These are phyloP conservation scores for Luzula sylvatica DNA, from an alignment of 176 grass and related monocot genomes.

Conservation along the genomic window DNA sequence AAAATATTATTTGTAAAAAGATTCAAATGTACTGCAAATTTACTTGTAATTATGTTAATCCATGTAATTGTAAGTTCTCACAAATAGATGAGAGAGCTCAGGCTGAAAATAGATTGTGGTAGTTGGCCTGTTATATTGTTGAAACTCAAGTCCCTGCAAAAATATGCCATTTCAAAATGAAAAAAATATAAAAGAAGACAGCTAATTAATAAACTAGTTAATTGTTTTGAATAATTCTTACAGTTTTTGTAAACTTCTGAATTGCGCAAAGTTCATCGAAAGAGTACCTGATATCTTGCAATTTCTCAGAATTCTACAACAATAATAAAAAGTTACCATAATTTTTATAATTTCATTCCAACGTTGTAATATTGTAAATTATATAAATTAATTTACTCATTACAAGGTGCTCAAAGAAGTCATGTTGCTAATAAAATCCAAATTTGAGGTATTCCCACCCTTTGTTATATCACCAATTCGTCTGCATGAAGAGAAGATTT, in stretches of 20 bases:
- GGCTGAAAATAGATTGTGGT: conserved; percentile 39
- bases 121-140: conserved; percentile 71
- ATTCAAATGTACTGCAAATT: not conserved
- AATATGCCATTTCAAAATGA: not conserved
- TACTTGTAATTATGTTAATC: not conserved
- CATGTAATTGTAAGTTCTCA: conserved; percentile 16
- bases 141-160: conserved; percentile 76
- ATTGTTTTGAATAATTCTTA: not conserved
- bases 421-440: conserved; percentile 46
- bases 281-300: conserved; percentile 59
- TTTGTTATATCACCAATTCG: conserved; percentile 50
- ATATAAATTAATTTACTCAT: not conserved
- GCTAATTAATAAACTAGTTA: not conserved
- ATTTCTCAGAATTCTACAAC: conserved; percentile 59
- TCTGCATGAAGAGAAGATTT: conserved; percentile 20
- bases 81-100: conserved; percentile 33
- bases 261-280: conserved; percentile 32
- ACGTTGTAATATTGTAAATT: too few relatives aligned
- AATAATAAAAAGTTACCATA: not conserved
- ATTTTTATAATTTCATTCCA: not conserved
- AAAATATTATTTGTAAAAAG: not conserved
- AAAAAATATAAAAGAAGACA: too few relatives aligned
- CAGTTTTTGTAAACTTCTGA: conserved; percentile 5
- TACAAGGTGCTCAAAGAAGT: conserved; percentile 45
- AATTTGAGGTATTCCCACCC: conserved; percentile 54